Evolutionary conservation across 306 rosid species (phyloP), one percentile per base, ranked within the genome.

Genomic region (Gastrolobium villosum): DNA sequence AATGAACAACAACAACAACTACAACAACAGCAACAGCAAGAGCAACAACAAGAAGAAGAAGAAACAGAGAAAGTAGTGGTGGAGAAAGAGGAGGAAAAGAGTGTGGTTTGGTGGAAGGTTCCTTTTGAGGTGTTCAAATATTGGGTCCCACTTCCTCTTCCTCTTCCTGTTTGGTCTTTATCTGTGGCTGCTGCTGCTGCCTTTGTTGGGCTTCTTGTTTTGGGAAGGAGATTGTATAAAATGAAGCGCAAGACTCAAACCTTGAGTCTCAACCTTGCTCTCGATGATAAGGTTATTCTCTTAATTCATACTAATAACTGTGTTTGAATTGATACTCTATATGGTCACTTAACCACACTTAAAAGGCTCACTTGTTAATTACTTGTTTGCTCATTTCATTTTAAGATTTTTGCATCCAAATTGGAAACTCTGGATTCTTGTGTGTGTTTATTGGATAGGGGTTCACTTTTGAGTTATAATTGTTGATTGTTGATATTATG

Each of bases 181-280:
- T 92, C 99, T 35, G 85, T 90, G 55, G 99, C 90, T 0, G 99
- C 99, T 0, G 92, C 89, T 0, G 99, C 99, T 7, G 91, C 98
- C 0, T 82, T 93, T 30, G 60, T 95, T 79, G 97, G 99, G 0
- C 84, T 95, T 26, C 43, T 93, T 26, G 57, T 95, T 57, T 84
- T 95, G 66, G 97, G 96, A 61, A 84, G 96, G 86, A 88, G 85
- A 64, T 54, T 93, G 68, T 90, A 86, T 73, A 91, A 80, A 81
- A 86, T 95, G 90, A 93, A 87, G 90, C 80, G 88, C 76, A 95
- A 85, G 92, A 91, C 78, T 57, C 99, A 82, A 32, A 75, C 87
- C 76, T 77, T 95, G 85, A 94, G 88, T 81, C 90, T 93, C 80
- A 93, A 93, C 84, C 93, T 95, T 64, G 88, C 95, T 31, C 73